Conservation (phyloP, 176 grass and related monocot species). For the Oryza nivara region DNA sequence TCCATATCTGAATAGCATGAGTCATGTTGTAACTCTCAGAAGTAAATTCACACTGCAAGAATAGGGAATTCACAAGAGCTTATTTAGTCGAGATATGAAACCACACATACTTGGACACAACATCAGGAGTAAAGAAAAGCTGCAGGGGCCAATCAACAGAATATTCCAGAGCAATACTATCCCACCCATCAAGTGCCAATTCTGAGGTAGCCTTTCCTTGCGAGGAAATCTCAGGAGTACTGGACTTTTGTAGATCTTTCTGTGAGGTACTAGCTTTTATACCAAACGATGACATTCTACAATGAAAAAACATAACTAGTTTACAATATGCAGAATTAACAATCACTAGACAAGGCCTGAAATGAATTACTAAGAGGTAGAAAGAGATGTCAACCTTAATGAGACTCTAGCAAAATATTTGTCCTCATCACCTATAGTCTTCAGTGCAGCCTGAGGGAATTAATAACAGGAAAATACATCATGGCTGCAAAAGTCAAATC, state of each 20-base stretch:
- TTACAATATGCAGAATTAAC: neutral
- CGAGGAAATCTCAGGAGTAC: constrained; percentile 51
- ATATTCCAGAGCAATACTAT: constrained; percentile 91
- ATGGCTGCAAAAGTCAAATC: constrained; percentile 5
- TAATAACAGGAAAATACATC: constrained; percentile 31
- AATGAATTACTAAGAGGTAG: constrained; percentile 33
- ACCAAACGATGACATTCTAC: constrained; percentile 86
- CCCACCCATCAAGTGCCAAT: constrained; percentile 88
- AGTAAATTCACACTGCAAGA: constrained; percentile 8
- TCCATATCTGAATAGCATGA: neutral
- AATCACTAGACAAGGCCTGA: constrained; percentile 22
- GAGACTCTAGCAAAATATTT: constrained; percentile 93
- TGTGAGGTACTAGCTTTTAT: constrained; percentile 60
- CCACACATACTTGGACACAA: constrained; percentile 84
- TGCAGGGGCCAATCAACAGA: constrained; percentile 93
- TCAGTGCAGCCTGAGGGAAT: constrained; percentile 83
- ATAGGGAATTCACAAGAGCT: neutral
- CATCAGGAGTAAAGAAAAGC: constrained; percentile 95
- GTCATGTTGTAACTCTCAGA: neutral
- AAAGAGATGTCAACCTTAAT: constrained; percentile 59
- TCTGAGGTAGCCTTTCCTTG: constrained; percentile 71
- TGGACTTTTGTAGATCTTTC: constrained; percentile 64
- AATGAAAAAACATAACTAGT: constrained; percentile 34
- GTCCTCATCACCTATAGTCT: constrained; percentile 93
- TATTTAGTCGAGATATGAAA: constrained; percentile 17